These are phyloP conservation scores for Lepidium aucheri DNA, from an alignment of 345 rosid species.

Conservation along the genomic window DNA sequence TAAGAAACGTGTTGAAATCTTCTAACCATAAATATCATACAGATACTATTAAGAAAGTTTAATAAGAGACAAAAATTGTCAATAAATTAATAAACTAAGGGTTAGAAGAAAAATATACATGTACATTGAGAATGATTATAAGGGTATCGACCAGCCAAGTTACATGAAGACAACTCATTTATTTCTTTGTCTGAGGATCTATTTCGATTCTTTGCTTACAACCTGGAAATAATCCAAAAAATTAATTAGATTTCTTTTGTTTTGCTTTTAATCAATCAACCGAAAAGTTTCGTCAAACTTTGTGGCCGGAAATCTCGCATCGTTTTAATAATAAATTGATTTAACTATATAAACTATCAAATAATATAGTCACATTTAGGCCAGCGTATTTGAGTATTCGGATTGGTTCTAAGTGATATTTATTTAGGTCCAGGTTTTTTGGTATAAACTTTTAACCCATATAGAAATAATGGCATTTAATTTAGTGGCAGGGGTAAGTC, in stretches of 20 bases:
- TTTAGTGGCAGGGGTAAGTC: too few relatives aligned
- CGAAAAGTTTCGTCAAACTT: constrained; percentile 23
- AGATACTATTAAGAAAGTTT: too few relatives aligned
- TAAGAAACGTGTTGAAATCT: too few relatives aligned
- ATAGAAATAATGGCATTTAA: too few relatives aligned
- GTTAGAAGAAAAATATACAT: neutral
- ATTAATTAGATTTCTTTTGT: neutral
- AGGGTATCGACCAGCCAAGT: constrained; percentile 2
- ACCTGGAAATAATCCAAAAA: neutral
- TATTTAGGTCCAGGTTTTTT: too few relatives aligned
- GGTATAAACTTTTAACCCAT: too few relatives aligned
- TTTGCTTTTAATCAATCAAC: constrained; percentile 22
- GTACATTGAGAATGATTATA: neutral
- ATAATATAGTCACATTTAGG: neutral
- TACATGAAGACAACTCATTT: constrained; percentile 21
- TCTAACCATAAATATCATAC: too few relatives aligned
- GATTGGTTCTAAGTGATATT: too few relatives aligned
- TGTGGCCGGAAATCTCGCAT: constrained; percentile 19
- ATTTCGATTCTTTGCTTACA: constrained; percentile 19
- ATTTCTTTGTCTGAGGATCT: constrained; percentile 19
- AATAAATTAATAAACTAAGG: neutral
- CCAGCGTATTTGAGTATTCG: too few relatives aligned
- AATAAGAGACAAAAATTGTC: too few relatives aligned
- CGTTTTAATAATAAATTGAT: constrained; percentile 1
- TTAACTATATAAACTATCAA: neutral